Base-by-base conservation (phyloP, 2,329 filamentous ascomycete genomes). In the Botrytis aclada region DNA sequence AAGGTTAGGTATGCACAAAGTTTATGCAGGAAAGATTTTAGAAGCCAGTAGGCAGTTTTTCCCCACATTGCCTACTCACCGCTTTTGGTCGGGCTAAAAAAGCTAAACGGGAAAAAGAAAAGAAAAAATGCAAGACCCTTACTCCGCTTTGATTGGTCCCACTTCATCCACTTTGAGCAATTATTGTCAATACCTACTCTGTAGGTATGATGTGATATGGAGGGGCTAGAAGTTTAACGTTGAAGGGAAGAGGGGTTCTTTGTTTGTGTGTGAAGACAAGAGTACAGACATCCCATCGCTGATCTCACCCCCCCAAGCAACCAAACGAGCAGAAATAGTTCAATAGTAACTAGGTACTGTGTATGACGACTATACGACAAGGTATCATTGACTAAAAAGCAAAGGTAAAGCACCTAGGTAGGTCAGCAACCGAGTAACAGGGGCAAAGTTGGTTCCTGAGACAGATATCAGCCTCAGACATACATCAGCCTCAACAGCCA, bases 221-320 rank as follows among this genome's bases (percentile, higher is more conserved):
- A 63, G 60, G 37, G 37, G 60, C 60, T 41, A 62, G 60, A 62
- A 62, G 60, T n/a, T 62, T 41, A 62, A 62, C 37, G 34, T 62
- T 62, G 37, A 62, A 62, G 14, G 25, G 60, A n/a, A n/a, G 60
- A 62, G 60, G 60, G 60, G 60, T 39, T 41, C 12, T n/a, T 62
- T 18, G 4, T 25, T 14, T 54, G n/a, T 12, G 3, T 29, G n/a
- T 14, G 7, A 29, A 54, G n/a, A 18, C n/a, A 18, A 54, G 51
- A 29, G n/a, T 16, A 54, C 51, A 29, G 51, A 54, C 29, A 54
- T 8, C 29, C 6, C 16, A 18, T 54, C 14, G 51, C 5, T 54
- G n/a, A 29, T 18, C n/a, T 29, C 43, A 18, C 16, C 47, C 47
- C 6, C n/a, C n/a, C n/a, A n/a, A n/a, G n/a, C n/a, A n/a, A n/a